Percentiles rank a stretch among this genome's conserved stretches.
phyloP scores from a whole-genome alignment of 495 filamentous ascomycete species.

The Filosporella fistucella region DNA sequence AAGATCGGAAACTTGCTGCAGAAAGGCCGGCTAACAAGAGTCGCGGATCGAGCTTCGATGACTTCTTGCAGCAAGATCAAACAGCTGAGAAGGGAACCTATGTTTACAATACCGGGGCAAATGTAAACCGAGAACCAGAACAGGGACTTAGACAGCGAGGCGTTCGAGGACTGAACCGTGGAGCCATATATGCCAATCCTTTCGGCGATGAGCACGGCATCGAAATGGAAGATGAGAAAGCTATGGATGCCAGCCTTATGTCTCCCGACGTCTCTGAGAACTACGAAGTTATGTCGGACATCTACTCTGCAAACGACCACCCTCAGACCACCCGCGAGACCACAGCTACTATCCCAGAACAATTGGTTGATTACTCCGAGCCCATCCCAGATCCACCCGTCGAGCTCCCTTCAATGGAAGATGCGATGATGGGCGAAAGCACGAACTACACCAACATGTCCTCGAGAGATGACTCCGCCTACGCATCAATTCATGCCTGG shows the following conservation, averaged over 20 bases:
- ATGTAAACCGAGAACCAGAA: conserved; percentile 25
- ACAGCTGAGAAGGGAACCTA: conserved; percentile 40
- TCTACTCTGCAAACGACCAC: conserved; percentile 28
- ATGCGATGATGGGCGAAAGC: conserved; percentile 1
- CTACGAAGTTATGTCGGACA: conserved; percentile 42
- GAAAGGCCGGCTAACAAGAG: conserved; percentile 17
- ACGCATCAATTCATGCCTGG: conserved; percentile 52
- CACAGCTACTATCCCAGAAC: conserved; percentile 16
- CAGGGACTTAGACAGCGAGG: conserved; percentile 42
- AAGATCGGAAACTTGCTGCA: conserved; percentile 11
- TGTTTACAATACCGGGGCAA: conserved; percentile 45
- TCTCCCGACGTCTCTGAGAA: conserved; percentile 31
- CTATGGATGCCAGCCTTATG: conserved; percentile 34
- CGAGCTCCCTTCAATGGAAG: conserved; percentile 16
- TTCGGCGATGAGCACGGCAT: conserved; percentile 55
- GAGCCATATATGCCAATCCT: conserved; percentile 51
- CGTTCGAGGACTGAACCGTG: conserved; percentile 40
- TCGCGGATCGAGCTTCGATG: conserved; percentile 45
- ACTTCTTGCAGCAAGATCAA: conserved; percentile 41
- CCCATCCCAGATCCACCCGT: conserved; percentile 22
- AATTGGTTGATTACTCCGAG: conserved; percentile 22
- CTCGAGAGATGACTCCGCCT: conserved; percentile 31
- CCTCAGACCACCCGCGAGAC: conserved; percentile 7
- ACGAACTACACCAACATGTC: conserved; percentile 18
- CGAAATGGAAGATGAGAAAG: conserved; percentile 29